These are phyloP conservation scores for Arabidopsis suecica DNA, from an alignment of 345 rosid genomes.

Conservation along the genomic window DNA sequence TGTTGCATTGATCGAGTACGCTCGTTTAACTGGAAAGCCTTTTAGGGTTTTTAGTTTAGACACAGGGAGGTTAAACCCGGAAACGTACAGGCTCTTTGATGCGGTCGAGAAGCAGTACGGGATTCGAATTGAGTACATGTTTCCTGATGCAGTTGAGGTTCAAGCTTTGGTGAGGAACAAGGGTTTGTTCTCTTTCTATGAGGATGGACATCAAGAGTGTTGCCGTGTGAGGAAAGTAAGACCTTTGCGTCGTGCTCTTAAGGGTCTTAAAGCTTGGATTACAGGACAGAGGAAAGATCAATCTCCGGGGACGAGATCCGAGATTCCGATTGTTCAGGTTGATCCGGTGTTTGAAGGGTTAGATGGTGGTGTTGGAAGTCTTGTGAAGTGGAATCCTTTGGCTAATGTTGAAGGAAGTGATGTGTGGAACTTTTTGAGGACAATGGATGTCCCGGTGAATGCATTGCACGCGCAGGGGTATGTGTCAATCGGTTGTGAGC, in stretches of 20 bases:
- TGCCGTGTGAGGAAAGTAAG: slow-evolving; percentile 97
- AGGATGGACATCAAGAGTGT: slow-evolving; percentile 98
- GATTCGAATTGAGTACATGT: slow-evolving; percentile 87
- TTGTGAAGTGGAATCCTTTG: slow-evolving; percentile 96
- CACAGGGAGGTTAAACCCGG: slow-evolving; percentile 90
- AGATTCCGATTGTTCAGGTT: slow-evolving; percentile 84
- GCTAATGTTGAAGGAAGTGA: slow-evolving; percentile 79
- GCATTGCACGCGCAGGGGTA: slow-evolving; percentile 76
- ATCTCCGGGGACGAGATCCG: slow-evolving; percentile 83
- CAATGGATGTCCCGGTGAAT: slow-evolving; percentile 91
- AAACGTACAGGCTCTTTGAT: slow-evolving; percentile 76
- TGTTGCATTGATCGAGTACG: slow-evolving; percentile 94
- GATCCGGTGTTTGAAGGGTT: slow-evolving; percentile 92
- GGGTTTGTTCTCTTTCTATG: slow-evolving; percentile 91
- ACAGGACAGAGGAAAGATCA: slow-evolving; percentile 98
- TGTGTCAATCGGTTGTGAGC: slow-evolving; percentile 95
- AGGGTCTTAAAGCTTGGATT: slow-evolving; percentile 94
- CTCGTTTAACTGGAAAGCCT: slow-evolving; percentile 77
- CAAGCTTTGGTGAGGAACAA: slow-evolving; percentile 89
- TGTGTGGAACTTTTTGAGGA: slow-evolving; percentile 81
- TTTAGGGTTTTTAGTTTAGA: slow-evolving; percentile 94
- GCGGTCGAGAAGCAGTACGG: slow-evolving; percentile 79
- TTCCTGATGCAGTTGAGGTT: slow-evolving; percentile 95
- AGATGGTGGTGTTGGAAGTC: slow-evolving; percentile 86
- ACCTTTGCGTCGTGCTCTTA: slow-evolving; percentile 86